Evolutionary conservation across 2,329 filamentous ascomycete species (phyloP), one percentile per base, ranked within the genome.

Genomic region (Penicillium sp.): DNA sequence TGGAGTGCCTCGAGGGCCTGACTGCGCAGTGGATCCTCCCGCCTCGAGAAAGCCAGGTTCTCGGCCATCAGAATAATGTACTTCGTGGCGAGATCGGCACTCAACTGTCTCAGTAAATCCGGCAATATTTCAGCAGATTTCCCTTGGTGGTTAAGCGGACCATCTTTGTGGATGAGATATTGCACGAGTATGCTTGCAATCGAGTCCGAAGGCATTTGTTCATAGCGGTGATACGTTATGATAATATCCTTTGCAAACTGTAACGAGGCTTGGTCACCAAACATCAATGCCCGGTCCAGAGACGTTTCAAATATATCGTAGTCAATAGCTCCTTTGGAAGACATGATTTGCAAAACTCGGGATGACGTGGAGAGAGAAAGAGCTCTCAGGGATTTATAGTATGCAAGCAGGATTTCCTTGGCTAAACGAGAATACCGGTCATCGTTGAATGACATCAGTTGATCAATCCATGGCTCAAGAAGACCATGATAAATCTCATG

Each of bases 1-100:
- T 61, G 63, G 71, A 73, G 75, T 54, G 57, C 59, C 43, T 64
- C 53, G n/a, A 76, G 60, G 21, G 67, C 46, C 4, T 46, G 52
- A 26, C n/a, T 26, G 33, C 57, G 57, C 43, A 24, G 2, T 40
- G 56, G 52, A 14, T 60, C 43, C 8, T 57, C 59, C 53, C 64
- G 61, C 40, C 49, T 45, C 23, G 66, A 64, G 24, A 65, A 61
- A 6, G 61, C 57, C 40, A 76, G 50, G 21, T 38, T 54, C 57
- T 75, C 68, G 1, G 73, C 73, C 3, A 71, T 64, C 23, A 62
- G 49, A 30, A 74, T 60, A 9, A 75, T 65, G 52, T 63, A 66
- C 21, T 58, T 59, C 8, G 67, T 60, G 23, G 64, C 64, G 52
- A 57, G 49, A 28, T 71, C 61, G 3, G 63, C 55, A 48, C 65